Evolutionary conservation across 1,139 yeast species (phyloP).

Genomic region (Insectozyma bohioensis): DNA sequence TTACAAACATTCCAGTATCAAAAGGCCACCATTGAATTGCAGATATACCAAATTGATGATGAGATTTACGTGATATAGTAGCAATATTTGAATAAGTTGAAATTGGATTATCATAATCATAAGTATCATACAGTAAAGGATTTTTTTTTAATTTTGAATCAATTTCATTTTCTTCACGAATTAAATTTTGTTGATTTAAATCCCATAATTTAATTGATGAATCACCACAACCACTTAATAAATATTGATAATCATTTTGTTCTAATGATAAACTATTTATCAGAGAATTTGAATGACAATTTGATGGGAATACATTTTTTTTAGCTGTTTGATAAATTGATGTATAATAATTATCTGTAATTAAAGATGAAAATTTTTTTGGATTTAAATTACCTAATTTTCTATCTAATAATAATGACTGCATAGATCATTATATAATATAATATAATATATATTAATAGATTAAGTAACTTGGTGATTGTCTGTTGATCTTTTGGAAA

Average conservation of each 20-base stretch:
- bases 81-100: slow-evolving; percentile 30
- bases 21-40: slow-evolving; percentile 84
- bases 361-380: slow-evolving; percentile 35
- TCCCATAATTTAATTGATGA: slow-evolving; percentile 70
- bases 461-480: too few species aligned
- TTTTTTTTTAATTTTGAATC: slow-evolving; percentile 9
- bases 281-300: slow-evolving; percentile 46
- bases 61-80: slow-evolving; percentile 51
- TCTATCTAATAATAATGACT: slow-evolving; percentile 38
- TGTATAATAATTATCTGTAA: slow-evolving; percentile 42
- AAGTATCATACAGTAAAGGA: slow-evolving; percentile 16
- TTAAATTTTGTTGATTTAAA: slow-evolving; percentile 19
- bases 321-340: slow-evolving; percentile 21
- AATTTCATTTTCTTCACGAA: slow-evolving; percentile 18
- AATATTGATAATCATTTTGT: slow-evolving; percentile 40
- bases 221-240: slow-evolving; percentile 78
- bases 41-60: slow-evolving; percentile 75
- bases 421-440: slow-evolving; percentile 34
- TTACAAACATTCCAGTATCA: slow-evolving; percentile 83
- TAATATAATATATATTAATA: too few species aligned
- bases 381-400: slow-evolving; percentile 28
- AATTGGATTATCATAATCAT: slow-evolving; percentile 29
- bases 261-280: slow-evolving; percentile 73
- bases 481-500: too few species aligned
- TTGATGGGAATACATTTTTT: slow-evolving; percentile 34